A percentile compares a stretch with the other conserved stretches of the same genome.
These are phyloP conservation scores for Grosmannia serpens DNA, from an alignment of 2,329 filamentous ascomycete species.

Conservation along the genomic window DNA sequence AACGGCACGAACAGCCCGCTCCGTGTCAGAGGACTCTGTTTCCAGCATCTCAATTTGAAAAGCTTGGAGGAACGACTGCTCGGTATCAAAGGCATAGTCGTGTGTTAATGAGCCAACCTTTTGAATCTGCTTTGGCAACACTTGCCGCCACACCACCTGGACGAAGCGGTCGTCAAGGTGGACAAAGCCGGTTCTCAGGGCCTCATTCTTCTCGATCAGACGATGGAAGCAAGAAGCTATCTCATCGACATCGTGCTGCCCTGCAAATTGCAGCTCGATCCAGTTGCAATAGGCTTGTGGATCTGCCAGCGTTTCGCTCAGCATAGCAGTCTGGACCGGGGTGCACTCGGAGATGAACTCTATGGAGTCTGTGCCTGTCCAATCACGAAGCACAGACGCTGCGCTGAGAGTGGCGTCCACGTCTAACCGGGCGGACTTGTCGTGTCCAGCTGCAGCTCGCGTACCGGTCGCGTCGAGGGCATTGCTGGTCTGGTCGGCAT, in stretches of 20 bases:
- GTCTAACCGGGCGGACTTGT: neutral
- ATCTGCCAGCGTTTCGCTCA: slow-evolving; percentile 57
- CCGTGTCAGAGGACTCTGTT: neutral
- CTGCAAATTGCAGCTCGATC: slow-evolving; percentile 50
- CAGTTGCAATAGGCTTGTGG: slow-evolving; percentile 64
- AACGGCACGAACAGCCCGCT: slow-evolving; percentile 19
- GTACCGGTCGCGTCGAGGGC: neutral
- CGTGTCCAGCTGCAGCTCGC: neutral
- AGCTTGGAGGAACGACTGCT: slow-evolving; percentile 39
- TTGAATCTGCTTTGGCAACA: slow-evolving; percentile 31
- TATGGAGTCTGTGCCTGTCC: neutral
- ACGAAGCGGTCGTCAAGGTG: slow-evolving; percentile 40
- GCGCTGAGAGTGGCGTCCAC: neutral
- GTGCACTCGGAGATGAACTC: slow-evolving; percentile 42
- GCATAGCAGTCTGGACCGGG: slow-evolving; percentile 67
- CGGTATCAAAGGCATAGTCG: slow-evolving; percentile 26
- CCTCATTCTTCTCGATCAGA: slow-evolving; percentile 45
- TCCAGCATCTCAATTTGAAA: slow-evolving; percentile 45
- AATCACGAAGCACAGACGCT: slow-evolving; percentile 9
- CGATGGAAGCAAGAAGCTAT: slow-evolving; percentile 37
- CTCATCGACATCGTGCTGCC: slow-evolving; percentile 19
- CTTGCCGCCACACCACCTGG: slow-evolving; percentile 51
- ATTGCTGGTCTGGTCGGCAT: neutral
- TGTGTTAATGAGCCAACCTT: slow-evolving; percentile 25
- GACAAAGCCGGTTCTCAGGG: slow-evolving; percentile 65